Evolutionary conservation across 2,329 filamentous ascomycete species (phyloP).

Genomic region (Stemphylium beticola): DNA sequence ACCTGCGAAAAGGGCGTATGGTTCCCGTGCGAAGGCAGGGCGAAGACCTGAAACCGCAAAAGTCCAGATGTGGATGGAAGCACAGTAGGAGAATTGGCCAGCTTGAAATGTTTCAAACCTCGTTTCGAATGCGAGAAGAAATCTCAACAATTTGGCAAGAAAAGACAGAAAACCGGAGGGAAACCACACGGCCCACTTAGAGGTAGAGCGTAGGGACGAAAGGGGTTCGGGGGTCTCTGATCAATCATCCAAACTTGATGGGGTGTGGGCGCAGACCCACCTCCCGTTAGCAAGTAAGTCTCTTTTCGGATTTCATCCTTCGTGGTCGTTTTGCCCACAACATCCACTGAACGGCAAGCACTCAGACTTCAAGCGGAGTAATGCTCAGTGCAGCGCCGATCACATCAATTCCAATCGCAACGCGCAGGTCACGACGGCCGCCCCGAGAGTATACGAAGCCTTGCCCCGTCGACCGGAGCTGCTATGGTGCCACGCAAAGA

Average conservation of each 20-base stretch:
- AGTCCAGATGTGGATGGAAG: not conserved
- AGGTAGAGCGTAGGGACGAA: not conserved
- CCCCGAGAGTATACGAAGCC: not conserved
- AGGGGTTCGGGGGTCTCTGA: not conserved
- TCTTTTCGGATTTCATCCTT: not conserved
- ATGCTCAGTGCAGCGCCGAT: constrained; percentile 16
- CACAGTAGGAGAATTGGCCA: not conserved
- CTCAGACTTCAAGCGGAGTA: not conserved
- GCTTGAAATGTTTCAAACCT: not conserved
- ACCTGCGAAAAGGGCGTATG: not conserved
- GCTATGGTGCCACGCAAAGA: not conserved
- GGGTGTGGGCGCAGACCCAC: no score
- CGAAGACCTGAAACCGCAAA: not conserved
- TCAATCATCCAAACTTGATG: no score
- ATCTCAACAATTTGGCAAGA: not conserved
- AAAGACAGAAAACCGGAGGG: not conserved
- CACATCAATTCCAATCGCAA: constrained; percentile 1
- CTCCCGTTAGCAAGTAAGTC: no score
- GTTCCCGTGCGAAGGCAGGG: not conserved
- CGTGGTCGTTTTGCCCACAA: not conserved
- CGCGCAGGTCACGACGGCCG: not conserved
- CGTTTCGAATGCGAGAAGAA: not conserved
- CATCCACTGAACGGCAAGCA: not conserved
- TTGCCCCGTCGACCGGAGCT: not conserved
- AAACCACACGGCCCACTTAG: no score